These are phyloP conservation scores for Calocera viscosa DNA, from an alignment of 768 basidiomycete species.

Conservation along the genomic window DNA sequence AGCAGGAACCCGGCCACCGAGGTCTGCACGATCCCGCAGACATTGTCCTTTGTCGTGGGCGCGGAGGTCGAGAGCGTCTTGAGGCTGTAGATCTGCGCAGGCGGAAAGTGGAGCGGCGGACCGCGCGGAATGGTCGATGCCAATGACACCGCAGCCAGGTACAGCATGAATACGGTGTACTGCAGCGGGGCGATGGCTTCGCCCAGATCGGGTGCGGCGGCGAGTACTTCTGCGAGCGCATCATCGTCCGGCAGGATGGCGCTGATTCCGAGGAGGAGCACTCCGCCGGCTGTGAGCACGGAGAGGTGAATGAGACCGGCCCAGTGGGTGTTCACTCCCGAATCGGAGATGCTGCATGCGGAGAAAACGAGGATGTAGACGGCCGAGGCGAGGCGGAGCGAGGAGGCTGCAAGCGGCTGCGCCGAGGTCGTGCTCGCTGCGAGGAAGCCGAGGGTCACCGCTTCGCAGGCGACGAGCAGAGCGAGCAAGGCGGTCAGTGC, in stretches of 20 bases:
- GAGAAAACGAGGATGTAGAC: slow-evolving; percentile 48
- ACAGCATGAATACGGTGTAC: slow-evolving; percentile 42
- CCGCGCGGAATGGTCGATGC: slow-evolving; percentile 49
- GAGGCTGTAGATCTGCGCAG: slow-evolving; percentile 60
- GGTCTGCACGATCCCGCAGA: slow-evolving; percentile 41
- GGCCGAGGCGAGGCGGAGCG: slow-evolving; percentile 42
- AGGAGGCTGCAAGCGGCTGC: slow-evolving; percentile 29
- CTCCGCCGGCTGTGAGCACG: slow-evolving; percentile 39
- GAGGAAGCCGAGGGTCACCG: slow-evolving; percentile 43
- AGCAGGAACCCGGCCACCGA: slow-evolving; percentile 40
- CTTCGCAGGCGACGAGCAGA: slow-evolving; percentile 38
- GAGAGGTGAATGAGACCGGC: slow-evolving; percentile 51
- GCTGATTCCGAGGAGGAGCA: slow-evolving; percentile 34
- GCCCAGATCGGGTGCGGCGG: not conserved
- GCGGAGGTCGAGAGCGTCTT: slow-evolving; percentile 50
- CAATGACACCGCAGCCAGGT: slow-evolving; percentile 36
- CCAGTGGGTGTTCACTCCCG: slow-evolving; percentile 31
- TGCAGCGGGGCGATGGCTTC: slow-evolving; percentile 29
- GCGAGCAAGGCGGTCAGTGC: slow-evolving; percentile 37
- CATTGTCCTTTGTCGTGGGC: slow-evolving; percentile 58
- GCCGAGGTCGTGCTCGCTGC: slow-evolving; percentile 22
- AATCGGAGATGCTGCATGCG: slow-evolving; percentile 38
- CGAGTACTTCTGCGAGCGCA: not conserved
- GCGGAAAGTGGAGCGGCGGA: slow-evolving; percentile 60
- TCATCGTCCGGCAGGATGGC: slow-evolving; percentile 42